Conservation (phyloP, 345 rosid genomes). For the Cardamine chenopodiifolia region DNA sequence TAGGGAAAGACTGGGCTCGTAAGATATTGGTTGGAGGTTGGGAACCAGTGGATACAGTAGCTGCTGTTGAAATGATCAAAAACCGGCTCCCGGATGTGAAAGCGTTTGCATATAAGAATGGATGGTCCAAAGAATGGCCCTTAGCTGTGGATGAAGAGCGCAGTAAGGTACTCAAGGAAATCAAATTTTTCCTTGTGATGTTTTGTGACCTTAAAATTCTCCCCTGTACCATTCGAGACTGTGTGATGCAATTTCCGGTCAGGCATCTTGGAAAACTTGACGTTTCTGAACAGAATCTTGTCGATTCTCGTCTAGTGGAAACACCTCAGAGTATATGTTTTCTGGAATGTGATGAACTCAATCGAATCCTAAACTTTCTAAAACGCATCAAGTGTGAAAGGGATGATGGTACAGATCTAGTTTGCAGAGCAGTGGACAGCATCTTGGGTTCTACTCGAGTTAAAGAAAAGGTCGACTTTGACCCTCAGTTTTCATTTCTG, state of each 20-base stretch:
- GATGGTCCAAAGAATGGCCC: constrained; percentile 40
- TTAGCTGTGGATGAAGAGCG: constrained; percentile 26
- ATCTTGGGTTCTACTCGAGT: constrained; percentile 5
- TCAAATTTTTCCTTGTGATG: constrained; percentile 8
- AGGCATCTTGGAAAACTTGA: constrained; percentile 9
- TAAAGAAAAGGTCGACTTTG: constrained; percentile 34
- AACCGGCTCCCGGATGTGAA: not conserved
- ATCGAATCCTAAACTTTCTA: constrained; percentile 7
- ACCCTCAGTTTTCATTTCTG: constrained; percentile 27
- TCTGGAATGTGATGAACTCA: constrained; percentile 24
- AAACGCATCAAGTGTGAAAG: constrained; percentile 21
- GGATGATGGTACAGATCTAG: constrained; percentile 24
- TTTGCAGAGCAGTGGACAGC: constrained; percentile 31
- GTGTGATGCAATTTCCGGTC: not conserved
- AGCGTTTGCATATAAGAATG: constrained; percentile 21
- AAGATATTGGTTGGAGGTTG: constrained; percentile 14
- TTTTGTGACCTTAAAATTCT: constrained; percentile 9
- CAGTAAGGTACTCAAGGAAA: constrained; percentile 12
- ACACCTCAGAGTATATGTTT: constrained; percentile 38
- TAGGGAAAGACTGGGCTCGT: constrained; percentile 23
- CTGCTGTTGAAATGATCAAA: constrained; percentile 34
- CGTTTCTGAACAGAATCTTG: constrained; percentile 25
- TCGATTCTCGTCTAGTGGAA: constrained; percentile 3
- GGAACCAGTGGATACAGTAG: constrained; percentile 35
- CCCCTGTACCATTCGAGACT: constrained; percentile 29